Evolutionary conservation across 768 basidiomycete genomes (phyloP).

Genomic region (Boletus edulis): DNA sequence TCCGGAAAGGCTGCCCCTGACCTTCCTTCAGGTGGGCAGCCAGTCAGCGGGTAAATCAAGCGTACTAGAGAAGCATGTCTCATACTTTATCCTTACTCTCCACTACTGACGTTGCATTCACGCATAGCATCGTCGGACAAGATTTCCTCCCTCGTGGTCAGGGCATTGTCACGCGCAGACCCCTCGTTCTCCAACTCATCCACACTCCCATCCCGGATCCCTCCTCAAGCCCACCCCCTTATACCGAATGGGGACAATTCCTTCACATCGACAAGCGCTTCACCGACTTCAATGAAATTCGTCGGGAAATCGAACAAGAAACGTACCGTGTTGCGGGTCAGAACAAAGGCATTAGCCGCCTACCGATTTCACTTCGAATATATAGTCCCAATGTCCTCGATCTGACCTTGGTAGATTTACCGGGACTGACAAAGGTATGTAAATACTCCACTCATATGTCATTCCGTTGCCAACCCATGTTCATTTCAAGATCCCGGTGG

Average conservation of each 20-base stretch:
- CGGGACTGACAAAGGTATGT: conserved; percentile 91
- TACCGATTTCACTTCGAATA: conserved; percentile 94
- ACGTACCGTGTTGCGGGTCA: conserved; percentile 97
- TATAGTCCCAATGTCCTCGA: conserved; percentile 95
- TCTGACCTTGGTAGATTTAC: conserved; percentile 93
- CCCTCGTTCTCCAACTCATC: conserved; percentile 92
- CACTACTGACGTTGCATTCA: background rate
- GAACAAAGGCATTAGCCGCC: conserved; percentile 96
- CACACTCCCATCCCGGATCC: conserved; percentile 72
- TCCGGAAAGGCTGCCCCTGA: background rate
- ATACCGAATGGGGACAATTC: conserved; percentile 95
- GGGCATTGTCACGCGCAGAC: conserved; percentile 95
- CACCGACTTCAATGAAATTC: conserved; percentile 93
- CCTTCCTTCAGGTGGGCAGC: conserved; percentile 73
- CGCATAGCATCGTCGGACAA: conserved; percentile 82
- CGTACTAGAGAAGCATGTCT: conserved; percentile 87
- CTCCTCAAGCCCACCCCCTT: conserved; percentile 41
- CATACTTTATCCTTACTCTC: conserved; percentile 1
- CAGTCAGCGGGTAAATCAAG: conserved; percentile 97
- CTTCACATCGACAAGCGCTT: conserved; percentile 94
- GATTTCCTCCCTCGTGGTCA: conserved; percentile 86
- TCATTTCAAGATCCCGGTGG: conserved; percentile 75
- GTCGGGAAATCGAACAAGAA: conserved; percentile 97
- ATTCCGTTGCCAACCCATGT: background rate
- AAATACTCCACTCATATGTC: background rate